Evolutionary conservation across 768 basidiomycete species (phyloP).

Genomic region (Psilocybe azurescens): DNA sequence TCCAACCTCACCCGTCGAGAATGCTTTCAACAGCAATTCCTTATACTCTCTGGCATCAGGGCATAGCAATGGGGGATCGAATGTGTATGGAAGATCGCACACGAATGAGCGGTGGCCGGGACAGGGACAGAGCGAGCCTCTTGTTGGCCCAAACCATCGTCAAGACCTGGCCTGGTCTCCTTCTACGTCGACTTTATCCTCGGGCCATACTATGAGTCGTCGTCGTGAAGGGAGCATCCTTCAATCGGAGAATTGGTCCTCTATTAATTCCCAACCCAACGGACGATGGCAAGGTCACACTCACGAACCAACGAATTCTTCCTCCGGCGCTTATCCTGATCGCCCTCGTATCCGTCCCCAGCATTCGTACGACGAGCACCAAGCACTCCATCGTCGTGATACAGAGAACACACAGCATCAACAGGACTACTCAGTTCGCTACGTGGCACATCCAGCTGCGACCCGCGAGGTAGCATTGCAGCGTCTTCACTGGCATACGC

Average conservation of each 20-base stretch:
- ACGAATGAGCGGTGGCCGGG: conserved; percentile 36
- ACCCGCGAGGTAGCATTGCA: conserved; percentile 38
- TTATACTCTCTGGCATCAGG: conserved; percentile 35
- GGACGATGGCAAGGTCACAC: conserved; percentile 44
- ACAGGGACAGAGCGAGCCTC: conserved; percentile 21
- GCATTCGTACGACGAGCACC: conserved; percentile 40
- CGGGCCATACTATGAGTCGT: conserved; percentile 32
- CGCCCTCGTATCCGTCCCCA: conserved; percentile 42
- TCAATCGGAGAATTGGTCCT: conserved; percentile 42
- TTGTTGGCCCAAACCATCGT: conserved; percentile 33
- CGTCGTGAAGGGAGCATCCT: conserved; percentile 36
- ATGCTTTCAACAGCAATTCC: conserved; percentile 36
- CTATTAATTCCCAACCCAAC: conserved; percentile 37
- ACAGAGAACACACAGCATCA: conserved; percentile 25
- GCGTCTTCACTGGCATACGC: conserved; percentile 43
- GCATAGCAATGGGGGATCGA: conserved; percentile 23
- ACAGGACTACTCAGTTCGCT: conserved; percentile 31
- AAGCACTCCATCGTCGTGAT: conserved; percentile 36
- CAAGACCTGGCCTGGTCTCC: conserved; percentile 31
- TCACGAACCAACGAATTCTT: conserved; percentile 30
- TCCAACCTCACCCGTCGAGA: conserved; percentile 41
- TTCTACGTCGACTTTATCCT: conserved; percentile 20
- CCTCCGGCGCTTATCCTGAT: conserved; percentile 37
- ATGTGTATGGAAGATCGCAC: conserved; percentile 31
- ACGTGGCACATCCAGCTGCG: conserved; percentile 27